Conservation (phyloP, 352 stramenopile genomes). For the Globisporangium parvum region DNA sequence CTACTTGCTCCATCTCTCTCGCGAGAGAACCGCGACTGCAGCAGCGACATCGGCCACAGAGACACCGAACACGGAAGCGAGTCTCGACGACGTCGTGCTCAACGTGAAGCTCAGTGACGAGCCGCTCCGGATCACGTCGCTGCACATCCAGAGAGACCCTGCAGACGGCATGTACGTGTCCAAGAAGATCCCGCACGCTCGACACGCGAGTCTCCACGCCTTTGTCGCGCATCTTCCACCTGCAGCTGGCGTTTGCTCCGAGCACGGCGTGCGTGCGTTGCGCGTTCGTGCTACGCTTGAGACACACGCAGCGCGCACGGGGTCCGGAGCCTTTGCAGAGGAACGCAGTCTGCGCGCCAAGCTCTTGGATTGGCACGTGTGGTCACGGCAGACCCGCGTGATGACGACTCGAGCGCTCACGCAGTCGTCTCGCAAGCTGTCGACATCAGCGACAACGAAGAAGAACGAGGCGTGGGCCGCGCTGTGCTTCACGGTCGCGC, state of each 20-base stretch:
- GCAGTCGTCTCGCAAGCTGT: no score
- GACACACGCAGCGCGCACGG: slow-evolving; percentile 12
- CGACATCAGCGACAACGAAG: not conserved
- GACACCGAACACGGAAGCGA: not conserved
- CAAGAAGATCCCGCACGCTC: slow-evolving; percentile 24
- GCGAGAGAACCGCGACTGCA: not conserved
- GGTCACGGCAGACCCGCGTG: slow-evolving; percentile 20
- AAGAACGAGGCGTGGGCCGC: slow-evolving; percentile 36
- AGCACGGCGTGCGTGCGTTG: slow-evolving; percentile 26
- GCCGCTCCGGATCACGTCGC: slow-evolving; percentile 29
- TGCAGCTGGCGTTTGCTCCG: slow-evolving; percentile 28
- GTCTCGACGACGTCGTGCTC: slow-evolving; percentile 17
- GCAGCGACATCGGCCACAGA: not conserved
- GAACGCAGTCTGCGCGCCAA: slow-evolving; percentile 1
- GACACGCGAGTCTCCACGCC: slow-evolving; percentile 37
- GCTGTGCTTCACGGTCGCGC: slow-evolving; percentile 32
- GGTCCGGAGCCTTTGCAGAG: slow-evolving; percentile 5
- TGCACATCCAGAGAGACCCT: slow-evolving; percentile 28
- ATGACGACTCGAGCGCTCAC: not conserved
- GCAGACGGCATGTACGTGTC: slow-evolving; percentile 23
- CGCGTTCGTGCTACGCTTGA: slow-evolving; percentile 15
- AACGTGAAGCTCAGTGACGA: slow-evolving; percentile 39
- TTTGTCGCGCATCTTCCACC: slow-evolving; percentile 31
- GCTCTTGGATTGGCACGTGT: slow-evolving; percentile 25
- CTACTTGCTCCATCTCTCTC: slow-evolving; percentile 32